Percentiles rank a stretch among this genome's conserved stretches.
Evolutionary conservation across 2,329 filamentous ascomycete species (phyloP).

Genomic region (Calonectria honghensis): DNA sequence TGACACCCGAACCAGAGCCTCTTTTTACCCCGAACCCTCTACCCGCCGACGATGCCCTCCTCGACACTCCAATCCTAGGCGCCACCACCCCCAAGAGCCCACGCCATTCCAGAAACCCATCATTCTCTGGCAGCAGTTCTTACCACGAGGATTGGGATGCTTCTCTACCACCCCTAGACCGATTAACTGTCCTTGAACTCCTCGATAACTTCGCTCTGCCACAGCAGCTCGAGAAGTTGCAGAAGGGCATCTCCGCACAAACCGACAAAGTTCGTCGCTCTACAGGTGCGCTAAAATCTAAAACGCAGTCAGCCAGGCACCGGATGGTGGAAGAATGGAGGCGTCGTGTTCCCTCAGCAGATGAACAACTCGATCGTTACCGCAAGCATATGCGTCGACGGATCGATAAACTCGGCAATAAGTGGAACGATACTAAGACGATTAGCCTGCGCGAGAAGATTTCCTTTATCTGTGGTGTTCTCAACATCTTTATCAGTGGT

Average conservation of each 20-base stretch:
- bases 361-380: constrained; percentile 95
- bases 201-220: constrained; percentile 95
- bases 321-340: constrained; percentile 96
- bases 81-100: constrained; percentile 70
- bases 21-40: constrained; percentile 65
- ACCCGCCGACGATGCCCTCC: constrained; percentile 64
- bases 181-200: constrained; percentile 92
- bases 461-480: constrained; percentile 95
- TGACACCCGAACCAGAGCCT: constrained; percentile 63
- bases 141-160: constrained; percentile 92
- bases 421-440: constrained; percentile 92
- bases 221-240: constrained; percentile 92
- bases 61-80: constrained; percentile 71
- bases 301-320: constrained; percentile 86
- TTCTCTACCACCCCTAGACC: constrained; percentile 87
- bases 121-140: constrained; percentile 89
- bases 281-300: constrained; percentile 85
- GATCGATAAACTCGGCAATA: constrained; percentile 89
- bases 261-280: constrained; percentile 90
- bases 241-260: constrained; percentile 87
- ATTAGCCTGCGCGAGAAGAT: constrained; percentile 95
- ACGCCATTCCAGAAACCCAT: constrained; percentile 83
- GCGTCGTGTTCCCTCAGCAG: constrained; percentile 87
- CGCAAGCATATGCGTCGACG: constrained; percentile 89
- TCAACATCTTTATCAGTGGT: constrained; percentile 98